Percentiles rank a stretch among this genome's conserved stretches.
phyloP scores from a whole-genome alignment of 768 basidiomycete species.

The Russula sp. region DNA sequence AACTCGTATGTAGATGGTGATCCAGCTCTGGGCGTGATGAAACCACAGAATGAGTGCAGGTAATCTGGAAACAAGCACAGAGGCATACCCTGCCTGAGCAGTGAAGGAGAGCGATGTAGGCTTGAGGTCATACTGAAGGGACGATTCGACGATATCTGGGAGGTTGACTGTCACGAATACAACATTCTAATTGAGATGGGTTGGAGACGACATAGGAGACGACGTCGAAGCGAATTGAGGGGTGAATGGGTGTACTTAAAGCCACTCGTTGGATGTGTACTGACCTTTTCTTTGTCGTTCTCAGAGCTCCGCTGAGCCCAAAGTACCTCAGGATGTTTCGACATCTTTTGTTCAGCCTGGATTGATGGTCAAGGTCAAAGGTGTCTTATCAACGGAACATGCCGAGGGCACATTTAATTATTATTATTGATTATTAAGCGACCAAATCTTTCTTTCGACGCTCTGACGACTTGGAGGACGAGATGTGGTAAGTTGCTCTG shows the following conservation, averaged over 20 bases:
- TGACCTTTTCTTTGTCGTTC: conserved; percentile 62
- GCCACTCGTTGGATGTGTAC: conserved; percentile 20
- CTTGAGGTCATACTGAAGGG: conserved; percentile 60
- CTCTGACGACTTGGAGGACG: neutral
- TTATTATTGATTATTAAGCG: neutral
- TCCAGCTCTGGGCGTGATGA: neutral
- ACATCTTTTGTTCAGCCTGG: conserved; percentile 21
- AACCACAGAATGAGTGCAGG: neutral
- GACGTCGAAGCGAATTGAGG: neutral
- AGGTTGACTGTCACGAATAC: conserved; percentile 83
- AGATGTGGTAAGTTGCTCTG: conserved; percentile 55
- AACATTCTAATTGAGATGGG: conserved; percentile 61
- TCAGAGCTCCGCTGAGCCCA: conserved; percentile 93
- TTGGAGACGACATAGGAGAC: neutral
- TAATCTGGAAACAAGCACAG: neutral
- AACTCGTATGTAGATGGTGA: conserved; percentile 52
- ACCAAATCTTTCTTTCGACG: neutral
- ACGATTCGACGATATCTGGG: conserved; percentile 59
- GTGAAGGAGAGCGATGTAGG: conserved; percentile 59
- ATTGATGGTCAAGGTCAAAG: neutral
- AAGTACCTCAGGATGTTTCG: conserved; percentile 78
- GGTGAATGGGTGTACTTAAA: conserved; percentile 16
- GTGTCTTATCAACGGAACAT: conserved; percentile 12
- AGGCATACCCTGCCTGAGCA: conserved; percentile 60
- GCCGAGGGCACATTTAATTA: conserved; percentile 13